Conservation (phyloP, 177 flowering plant genomes). For the Vitis hybrid region DNA sequence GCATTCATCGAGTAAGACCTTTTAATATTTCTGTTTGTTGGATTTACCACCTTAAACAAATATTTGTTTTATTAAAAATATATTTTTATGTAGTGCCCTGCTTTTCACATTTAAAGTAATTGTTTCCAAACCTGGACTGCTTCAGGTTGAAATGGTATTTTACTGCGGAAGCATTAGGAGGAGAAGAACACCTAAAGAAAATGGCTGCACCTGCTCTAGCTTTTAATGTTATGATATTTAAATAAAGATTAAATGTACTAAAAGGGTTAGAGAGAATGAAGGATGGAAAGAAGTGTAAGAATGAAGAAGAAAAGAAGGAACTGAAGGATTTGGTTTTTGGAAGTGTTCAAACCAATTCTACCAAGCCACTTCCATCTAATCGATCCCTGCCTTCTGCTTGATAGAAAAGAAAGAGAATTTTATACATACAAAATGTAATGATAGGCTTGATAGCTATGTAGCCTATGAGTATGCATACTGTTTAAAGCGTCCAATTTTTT, state of each 20-base stretch:
- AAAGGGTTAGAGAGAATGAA: neutral
- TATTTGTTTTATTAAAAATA: too few species aligned
- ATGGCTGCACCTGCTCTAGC: neutral
- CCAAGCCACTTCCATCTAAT: neutral
- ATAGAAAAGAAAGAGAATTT: neutral
- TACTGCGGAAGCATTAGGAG: too few species aligned
- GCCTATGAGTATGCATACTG: too few species aligned
- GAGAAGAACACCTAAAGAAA: too few species aligned
- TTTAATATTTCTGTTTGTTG: conserved; percentile 2
- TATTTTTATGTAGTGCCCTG: too few species aligned
- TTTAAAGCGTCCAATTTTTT: too few species aligned
- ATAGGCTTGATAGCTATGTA: too few species aligned
- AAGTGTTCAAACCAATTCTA: neutral
- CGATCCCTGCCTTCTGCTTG: neutral
- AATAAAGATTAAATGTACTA: neutral
- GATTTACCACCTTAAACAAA: neutral
- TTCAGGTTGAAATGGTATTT: too few species aligned
- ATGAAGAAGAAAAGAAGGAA: neutral
- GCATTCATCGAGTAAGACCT: conserved; percentile 75
- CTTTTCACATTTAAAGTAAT: too few species aligned
- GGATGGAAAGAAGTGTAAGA: too few species aligned
- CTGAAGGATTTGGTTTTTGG: neutral
- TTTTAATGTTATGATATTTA: neutral
- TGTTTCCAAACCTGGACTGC: too few species aligned
- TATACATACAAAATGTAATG: too few species aligned